phyloP scores from a whole-genome alignment of 78 protist species.

The Planoprotostelium fungivorum region DNA sequence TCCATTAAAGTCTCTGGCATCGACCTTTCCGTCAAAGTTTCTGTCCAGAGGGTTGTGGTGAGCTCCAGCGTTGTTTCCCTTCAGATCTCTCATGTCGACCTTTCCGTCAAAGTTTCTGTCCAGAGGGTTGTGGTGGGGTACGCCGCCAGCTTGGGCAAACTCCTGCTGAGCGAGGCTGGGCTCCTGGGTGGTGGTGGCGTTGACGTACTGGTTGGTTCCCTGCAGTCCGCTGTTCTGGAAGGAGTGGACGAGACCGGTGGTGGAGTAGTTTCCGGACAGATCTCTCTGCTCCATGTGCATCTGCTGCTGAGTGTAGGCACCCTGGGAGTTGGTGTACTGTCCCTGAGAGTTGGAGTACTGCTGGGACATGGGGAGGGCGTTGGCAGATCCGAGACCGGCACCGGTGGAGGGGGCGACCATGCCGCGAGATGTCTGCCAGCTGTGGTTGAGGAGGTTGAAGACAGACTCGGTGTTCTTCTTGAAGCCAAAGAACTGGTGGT shows the following conservation, averaged over 20 bases:
- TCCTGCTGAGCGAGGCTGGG: too few relatives aligned
- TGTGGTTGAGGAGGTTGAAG: not conserved
- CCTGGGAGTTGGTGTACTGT: not conserved
- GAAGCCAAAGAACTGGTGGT: not conserved
- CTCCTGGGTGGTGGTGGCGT: not conserved
- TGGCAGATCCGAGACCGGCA: not conserved
- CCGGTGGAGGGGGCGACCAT: not conserved
- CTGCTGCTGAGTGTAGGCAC: not conserved
- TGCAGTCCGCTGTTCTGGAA: not conserved
- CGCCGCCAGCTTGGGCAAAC: too few relatives aligned
- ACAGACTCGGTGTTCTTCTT: not conserved
- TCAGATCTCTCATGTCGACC: too few relatives aligned
- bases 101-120: too few relatives aligned
- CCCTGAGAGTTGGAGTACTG: not conserved
- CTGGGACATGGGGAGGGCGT: too few relatives aligned
- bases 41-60: too few relatives aligned
- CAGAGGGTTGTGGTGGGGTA: too few relatives aligned
- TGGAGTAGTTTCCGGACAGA: not conserved
- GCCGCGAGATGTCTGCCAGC: not conserved
- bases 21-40: too few relatives aligned
- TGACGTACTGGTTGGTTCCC: not conserved
- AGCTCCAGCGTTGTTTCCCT: too few relatives aligned
- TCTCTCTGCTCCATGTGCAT: not conserved
- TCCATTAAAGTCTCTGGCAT: too few relatives aligned
- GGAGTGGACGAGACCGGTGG: not conserved